Conservation (phyloP, 192 early-diverging fungal genomes). For the Podila epigama region DNA sequence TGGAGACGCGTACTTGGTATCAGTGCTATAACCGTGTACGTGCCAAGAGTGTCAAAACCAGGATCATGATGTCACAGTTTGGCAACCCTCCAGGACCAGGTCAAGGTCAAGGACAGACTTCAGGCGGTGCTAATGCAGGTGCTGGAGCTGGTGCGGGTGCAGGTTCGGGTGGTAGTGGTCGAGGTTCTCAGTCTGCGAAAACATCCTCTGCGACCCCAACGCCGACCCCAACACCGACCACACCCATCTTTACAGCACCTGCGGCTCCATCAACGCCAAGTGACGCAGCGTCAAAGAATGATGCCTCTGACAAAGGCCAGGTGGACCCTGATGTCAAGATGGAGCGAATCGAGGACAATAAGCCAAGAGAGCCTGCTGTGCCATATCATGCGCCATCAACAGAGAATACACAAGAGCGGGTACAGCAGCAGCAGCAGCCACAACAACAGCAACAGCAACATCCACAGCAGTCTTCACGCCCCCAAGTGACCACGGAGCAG, state of each 20-base stretch:
- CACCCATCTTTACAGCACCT: neutral
- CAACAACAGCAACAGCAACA: neutral
- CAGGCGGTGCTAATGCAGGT: too few species aligned
- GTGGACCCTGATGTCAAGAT: neutral
- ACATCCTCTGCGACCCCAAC: too few species aligned
- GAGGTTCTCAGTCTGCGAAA: too few species aligned
- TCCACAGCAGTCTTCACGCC: neutral
- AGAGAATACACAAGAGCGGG: neutral
- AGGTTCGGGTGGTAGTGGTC: too few species aligned
- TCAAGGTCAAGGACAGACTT: neutral
- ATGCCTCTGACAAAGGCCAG: neutral
- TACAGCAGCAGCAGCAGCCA: neutral
- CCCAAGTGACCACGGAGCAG: neutral
- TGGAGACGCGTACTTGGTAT: conserved; percentile 45
- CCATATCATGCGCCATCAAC: neutral
- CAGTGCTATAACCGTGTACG: conserved; percentile 50
- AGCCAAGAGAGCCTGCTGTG: neutral
- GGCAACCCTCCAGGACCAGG: conserved; percentile 24
- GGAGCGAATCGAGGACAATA: neutral
- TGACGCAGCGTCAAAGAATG: neutral
- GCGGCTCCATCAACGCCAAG: neutral
- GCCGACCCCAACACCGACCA: too few species aligned
- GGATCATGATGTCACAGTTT: conserved; percentile 20
- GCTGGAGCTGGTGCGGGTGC: too few species aligned
- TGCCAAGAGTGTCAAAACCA: conserved; percentile 49